Conservation (phyloP, 75 land plant species). For the Ceratopteris richardii region DNA sequence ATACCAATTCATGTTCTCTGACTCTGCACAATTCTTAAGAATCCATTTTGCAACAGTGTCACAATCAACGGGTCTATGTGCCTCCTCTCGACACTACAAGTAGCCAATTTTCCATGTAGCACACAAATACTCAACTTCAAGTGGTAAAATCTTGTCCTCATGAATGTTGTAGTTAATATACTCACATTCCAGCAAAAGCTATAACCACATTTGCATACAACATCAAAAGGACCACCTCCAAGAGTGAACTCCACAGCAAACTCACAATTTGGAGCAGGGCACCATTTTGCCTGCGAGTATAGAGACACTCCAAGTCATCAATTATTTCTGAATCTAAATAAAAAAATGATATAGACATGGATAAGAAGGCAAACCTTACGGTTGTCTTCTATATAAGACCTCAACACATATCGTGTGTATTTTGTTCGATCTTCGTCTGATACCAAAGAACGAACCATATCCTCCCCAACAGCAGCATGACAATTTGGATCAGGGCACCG, state of each 20-base stretch:
- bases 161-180: background rate
- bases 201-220: slow-evolving; percentile 63
- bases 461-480: slow-evolving; percentile 82
- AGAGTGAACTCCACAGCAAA: slow-evolving; percentile 69
- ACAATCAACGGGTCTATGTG: slow-evolving; percentile 92
- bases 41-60: slow-evolving; percentile 87
- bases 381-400: slow-evolving; percentile 95
- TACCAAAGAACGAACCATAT: slow-evolving; percentile 58
- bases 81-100: slow-evolving; percentile 81
- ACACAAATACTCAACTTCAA: too few relatives aligned
- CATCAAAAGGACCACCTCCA: slow-evolving; percentile 68
- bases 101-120: too few relatives aligned
- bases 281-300: slow-evolving; percentile 81
- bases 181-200: slow-evolving; percentile 95
- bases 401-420: slow-evolving; percentile 69
- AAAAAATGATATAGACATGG: too few relatives aligned
- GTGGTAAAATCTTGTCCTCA: too few relatives aligned
- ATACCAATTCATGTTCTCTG: slow-evolving; percentile 51
- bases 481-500: slow-evolving; percentile 95
- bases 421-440: slow-evolving; percentile 67
- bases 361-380: slow-evolving; percentile 38
- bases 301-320: background rate
- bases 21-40: slow-evolving; percentile 87
- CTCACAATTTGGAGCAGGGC: slow-evolving; percentile 98
- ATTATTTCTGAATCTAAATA: too few relatives aligned